Percentiles rank a stretch among this genome's conserved stretches.
Evolutionary conservation across 441 rosid genomes (phyloP).

Genomic region (Gossypium schwendimanii): DNA sequence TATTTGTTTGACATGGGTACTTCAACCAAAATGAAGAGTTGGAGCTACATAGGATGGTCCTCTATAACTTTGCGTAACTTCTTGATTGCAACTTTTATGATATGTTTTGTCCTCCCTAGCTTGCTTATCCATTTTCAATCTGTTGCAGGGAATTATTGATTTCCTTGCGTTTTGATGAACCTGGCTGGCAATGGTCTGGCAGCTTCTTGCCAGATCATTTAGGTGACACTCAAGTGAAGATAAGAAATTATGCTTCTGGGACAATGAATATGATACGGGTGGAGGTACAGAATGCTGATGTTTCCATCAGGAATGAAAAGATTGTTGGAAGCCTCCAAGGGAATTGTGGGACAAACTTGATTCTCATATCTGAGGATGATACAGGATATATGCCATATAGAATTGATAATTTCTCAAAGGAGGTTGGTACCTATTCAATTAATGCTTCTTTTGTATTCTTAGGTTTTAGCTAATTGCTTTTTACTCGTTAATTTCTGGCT

Average conservation of each 20-base stretch:
- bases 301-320: conserved; percentile 69
- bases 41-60: not conserved
- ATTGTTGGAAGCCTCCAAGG: conserved; percentile 67
- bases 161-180: conserved; percentile 78
- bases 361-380: conserved; percentile 87
- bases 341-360: conserved; percentile 83
- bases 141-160: conserved; percentile 75
- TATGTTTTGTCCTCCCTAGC: not conserved
- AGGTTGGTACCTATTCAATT: conserved; percentile 57
- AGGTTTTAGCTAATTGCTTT: not conserved
- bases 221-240: conserved; percentile 92
- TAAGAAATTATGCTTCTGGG: conserved; percentile 74
- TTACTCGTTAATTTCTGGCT: not conserved
- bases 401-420: conserved; percentile 95
- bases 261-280: conserved; percentile 73
- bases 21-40: not conserved
- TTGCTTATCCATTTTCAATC: conserved; percentile 16
- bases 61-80: not conserved
- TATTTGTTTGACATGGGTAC: not conserved
- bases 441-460: not conserved
- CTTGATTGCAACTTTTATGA: conserved; percentile 1
- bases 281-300: conserved; percentile 90
- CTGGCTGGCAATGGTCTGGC: conserved; percentile 99
- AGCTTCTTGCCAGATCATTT: conserved; percentile 92
- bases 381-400: conserved; percentile 95